A percentile compares a stretch with the other conserved stretches of the same genome.
Evolutionary conservation across 2,329 filamentous ascomycete species (phyloP).

Genomic region (Falciphora oryzae): DNA sequence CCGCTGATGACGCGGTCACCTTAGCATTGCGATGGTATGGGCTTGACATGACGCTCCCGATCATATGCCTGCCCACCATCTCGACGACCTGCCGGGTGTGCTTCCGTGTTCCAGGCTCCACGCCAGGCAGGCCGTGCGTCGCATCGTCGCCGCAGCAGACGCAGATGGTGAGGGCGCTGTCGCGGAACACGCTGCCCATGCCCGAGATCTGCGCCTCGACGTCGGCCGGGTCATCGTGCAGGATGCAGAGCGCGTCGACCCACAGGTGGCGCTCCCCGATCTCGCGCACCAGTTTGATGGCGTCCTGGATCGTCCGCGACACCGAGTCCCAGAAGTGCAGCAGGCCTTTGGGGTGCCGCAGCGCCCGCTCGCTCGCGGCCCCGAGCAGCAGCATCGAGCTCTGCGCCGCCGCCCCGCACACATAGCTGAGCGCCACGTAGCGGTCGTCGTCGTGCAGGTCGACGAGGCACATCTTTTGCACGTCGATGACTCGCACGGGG

Average conservation of each 20-base stretch:
- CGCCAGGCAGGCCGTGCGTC: constrained; percentile 4
- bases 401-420: constrained; percentile 10
- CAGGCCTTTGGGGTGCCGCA: constrained; percentile 10
- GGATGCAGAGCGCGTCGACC: constrained; percentile 20
- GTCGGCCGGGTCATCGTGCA: constrained; percentile 16
- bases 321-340: constrained; percentile 10
- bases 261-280: constrained; percentile 18
- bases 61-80: constrained; percentile 18
- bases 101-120: constrained; percentile 3
- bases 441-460: constrained; percentile 9
- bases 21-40: too few relatives aligned
- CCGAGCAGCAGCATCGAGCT: constrained; percentile 6
- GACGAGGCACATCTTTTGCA: constrained; percentile 9
- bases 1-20: too few relatives aligned
- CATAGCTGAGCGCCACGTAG: constrained; percentile 12
- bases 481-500: constrained; percentile 4
- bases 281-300: constrained; percentile 12
- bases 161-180: constrained; percentile 5
- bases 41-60: constrained; percentile 15
- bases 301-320: constrained; percentile 15
- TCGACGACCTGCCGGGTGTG: constrained; percentile 7
- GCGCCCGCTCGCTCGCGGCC: not conserved
- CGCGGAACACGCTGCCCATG: constrained; percentile 15
- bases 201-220: constrained; percentile 8
- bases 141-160: constrained; percentile 7